phyloP scores from a whole-genome alignment of 1,284 basidiomycete genomes.

The Ceraceosorus guamensis region DNA sequence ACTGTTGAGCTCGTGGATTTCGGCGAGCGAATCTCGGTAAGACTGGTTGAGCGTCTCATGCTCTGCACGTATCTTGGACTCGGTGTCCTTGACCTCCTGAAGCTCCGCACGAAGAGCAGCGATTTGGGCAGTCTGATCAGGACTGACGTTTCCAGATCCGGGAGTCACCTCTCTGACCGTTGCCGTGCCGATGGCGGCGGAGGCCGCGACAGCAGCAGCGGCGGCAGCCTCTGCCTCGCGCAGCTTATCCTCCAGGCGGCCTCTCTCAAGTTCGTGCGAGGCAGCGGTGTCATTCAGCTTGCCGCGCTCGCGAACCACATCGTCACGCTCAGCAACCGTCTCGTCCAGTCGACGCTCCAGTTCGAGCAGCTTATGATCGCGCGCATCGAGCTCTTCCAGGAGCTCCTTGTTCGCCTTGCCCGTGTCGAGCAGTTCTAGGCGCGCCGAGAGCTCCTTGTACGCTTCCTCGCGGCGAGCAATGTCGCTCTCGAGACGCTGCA shows the following conservation, averaged over 20 bases:
- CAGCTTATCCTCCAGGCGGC: conserved; percentile 13
- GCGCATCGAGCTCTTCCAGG: conserved; percentile 66
- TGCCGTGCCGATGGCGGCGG: background rate
- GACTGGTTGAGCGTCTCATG: conserved; percentile 68
- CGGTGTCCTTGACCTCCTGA: conserved; percentile 16
- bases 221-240: conserved; percentile 10
- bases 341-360: conserved; percentile 69
- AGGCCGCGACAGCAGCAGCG: conserved; percentile 1
- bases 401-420: conserved; percentile 39
- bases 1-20: conserved; percentile 67
- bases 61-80: conserved; percentile 53
- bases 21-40: conserved; percentile 77
- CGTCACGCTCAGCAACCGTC: conserved; percentile 58
- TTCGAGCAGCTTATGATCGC: conserved; percentile 66
- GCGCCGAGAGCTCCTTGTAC: conserved; percentile 63
- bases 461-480: conserved; percentile 63
- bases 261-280: conserved; percentile 9
- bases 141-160: no score
- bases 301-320: conserved; percentile 13
- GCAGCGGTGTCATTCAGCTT: conserved; percentile 11
- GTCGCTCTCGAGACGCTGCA: conserved; percentile 72
- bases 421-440: conserved; percentile 62
- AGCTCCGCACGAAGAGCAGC: background rate
- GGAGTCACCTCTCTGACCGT: background rate
- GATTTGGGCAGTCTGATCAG: conserved; percentile 4